Conservation (phyloP, 2,329 filamentous ascomycete genomes). For the Fusarium illudens region DNA sequence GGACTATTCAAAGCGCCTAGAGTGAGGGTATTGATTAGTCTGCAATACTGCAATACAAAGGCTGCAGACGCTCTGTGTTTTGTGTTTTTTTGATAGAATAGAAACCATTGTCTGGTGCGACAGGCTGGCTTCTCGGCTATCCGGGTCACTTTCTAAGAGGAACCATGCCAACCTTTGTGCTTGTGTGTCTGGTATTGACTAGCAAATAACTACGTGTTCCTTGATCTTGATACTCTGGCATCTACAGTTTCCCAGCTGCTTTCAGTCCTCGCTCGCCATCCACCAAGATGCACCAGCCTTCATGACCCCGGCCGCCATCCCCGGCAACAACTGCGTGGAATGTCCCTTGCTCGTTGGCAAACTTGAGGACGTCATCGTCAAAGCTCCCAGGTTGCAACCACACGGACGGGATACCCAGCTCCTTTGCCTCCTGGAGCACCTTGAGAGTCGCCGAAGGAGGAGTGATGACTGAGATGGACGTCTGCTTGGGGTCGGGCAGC, state of each 20-base stretch:
- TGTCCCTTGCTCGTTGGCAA: slow-evolving; percentile 65
- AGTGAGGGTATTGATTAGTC: not conserved
- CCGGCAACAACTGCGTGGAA: slow-evolving; percentile 77
- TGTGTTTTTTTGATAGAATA: not conserved
- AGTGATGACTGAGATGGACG: slow-evolving; percentile 86
- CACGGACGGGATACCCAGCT: slow-evolving; percentile 75
- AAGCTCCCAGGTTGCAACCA: slow-evolving; percentile 94
- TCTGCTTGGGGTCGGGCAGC: slow-evolving; percentile 72
- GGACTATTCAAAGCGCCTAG: not conserved
- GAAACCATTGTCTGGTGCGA: not conserved
- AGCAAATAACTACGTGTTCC: not conserved
- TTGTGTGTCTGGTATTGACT: not conserved
- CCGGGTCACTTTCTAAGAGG: not conserved
- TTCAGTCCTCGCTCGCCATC: slow-evolving; percentile 75
- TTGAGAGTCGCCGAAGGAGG: slow-evolving; percentile 79
- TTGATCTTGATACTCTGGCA: not conserved
- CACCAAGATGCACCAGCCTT: slow-evolving; percentile 89
- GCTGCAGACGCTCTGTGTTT: not conserved
- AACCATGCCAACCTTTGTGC: not conserved
- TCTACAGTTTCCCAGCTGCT: slow-evolving; percentile 57
- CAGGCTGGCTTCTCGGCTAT: not conserved
- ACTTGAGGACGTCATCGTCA: slow-evolving; percentile 76
- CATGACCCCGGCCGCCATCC: slow-evolving; percentile 69
- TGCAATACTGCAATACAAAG: not conserved
- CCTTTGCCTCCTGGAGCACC: slow-evolving; percentile 79